Conservation (phyloP, 495 filamentous ascomycete species). For the Penicillium roqueforti region DNA sequence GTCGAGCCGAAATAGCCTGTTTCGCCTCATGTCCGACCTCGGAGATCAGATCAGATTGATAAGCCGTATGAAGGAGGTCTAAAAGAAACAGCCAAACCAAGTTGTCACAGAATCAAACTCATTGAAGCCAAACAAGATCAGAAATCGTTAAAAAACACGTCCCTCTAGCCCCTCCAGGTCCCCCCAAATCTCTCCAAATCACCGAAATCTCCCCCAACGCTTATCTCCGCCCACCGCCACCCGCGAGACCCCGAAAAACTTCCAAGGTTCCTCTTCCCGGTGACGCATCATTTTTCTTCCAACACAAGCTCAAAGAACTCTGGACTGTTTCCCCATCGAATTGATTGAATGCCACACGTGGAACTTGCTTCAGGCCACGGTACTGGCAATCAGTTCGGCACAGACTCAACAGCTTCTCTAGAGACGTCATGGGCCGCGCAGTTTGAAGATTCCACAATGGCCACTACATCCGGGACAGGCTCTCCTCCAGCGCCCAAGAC, state of each 20-base stretch:
- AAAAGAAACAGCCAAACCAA: constrained; percentile 1
- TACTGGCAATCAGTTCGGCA: constrained; percentile 9
- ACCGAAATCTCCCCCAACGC: constrained; percentile 1
- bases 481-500: constrained; percentile 17
- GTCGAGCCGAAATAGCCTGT: not conserved
- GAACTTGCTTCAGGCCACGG: constrained; percentile 10
- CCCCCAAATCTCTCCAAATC: not conserved
- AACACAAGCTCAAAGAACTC: not conserved
- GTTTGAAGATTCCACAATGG: constrained; percentile 35
- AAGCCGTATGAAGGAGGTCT: constrained; percentile 19
- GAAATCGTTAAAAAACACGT: not conserved
- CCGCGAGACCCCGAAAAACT: constrained; percentile 32
- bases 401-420: constrained; percentile 17
- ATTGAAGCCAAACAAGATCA: constrained; percentile 9
- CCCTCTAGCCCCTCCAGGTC: not conserved
- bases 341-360: constrained; percentile 21
- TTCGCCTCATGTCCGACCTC: constrained; percentile 18
- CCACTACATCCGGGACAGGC: constrained; percentile 31
- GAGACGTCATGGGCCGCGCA: constrained; percentile 36
- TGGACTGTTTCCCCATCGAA: not conserved
- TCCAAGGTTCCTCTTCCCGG: constrained; percentile 10
- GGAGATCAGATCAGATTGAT: constrained; percentile 33
- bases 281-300: constrained; percentile 17
- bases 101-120: constrained; percentile 10
- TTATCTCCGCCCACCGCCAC: constrained; percentile 33